These are phyloP conservation scores for Penicillium capsulatum DNA, from an alignment of 2,329 filamentous ascomycete species.

Conservation along the genomic window DNA sequence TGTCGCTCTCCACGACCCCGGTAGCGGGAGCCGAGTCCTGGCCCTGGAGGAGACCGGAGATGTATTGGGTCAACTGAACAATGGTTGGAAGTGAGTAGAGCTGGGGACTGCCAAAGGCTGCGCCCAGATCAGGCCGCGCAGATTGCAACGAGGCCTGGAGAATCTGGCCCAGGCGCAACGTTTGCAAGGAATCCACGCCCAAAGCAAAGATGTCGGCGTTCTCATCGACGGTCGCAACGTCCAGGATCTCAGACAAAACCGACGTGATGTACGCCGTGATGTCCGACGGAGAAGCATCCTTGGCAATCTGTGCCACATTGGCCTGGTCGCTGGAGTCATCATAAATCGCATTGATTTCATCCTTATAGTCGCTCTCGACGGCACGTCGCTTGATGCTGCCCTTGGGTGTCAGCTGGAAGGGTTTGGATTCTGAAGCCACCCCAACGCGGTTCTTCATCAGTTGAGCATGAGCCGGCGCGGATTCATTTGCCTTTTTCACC, in stretches of 20 bases:
- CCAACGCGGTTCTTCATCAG: slow-evolving; percentile 43
- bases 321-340: slow-evolving; percentile 7
- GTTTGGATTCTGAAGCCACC: slow-evolving; percentile 41
- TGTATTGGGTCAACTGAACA: slow-evolving; percentile 7
- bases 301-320: slow-evolving; percentile 6
- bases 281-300: slow-evolving; percentile 2
- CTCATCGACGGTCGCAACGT: background rate
- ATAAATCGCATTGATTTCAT: slow-evolving; percentile 50
- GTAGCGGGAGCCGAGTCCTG: background rate
- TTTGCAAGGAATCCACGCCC: slow-evolving; percentile 15
- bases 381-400: slow-evolving; percentile 43
- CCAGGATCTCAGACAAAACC: slow-evolving; percentile 4
- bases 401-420: slow-evolving; percentile 47
- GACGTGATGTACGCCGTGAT: slow-evolving; percentile 3
- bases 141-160: slow-evolving; percentile 9
- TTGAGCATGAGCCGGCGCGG: slow-evolving; percentile 40
- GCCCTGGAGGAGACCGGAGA: slow-evolving; percentile 8
- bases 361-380: slow-evolving; percentile 40
- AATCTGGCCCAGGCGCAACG: slow-evolving; percentile 6
- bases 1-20: slow-evolving; percentile 5
- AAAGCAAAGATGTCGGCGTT: slow-evolving; percentile 13
- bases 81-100: slow-evolving; percentile 13
- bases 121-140: slow-evolving; percentile 1
- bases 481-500: slow-evolving; percentile 44
- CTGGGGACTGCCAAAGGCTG: slow-evolving; percentile 6